Evolutionary conservation across 2,329 filamentous ascomycete species (phyloP).

Genomic region (Aspergillus phoenicis): DNA sequence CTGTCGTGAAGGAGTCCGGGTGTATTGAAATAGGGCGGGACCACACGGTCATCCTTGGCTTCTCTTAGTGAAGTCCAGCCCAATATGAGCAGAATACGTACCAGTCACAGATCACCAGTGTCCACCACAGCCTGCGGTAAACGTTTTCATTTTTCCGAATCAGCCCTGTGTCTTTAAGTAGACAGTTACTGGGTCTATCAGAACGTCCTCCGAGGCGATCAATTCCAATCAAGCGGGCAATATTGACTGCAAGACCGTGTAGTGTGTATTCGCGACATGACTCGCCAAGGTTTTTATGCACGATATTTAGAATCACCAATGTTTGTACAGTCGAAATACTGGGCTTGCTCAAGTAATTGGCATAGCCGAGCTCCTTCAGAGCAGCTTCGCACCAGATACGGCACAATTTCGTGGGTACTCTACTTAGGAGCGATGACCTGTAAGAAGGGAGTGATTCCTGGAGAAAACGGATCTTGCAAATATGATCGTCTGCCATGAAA

Average conservation of each 20-base stretch:
- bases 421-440: neutral
- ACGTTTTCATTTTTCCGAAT: neutral
- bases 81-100: neutral
- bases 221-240: neutral
- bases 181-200: neutral
- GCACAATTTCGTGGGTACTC: neutral
- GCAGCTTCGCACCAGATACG: conserved; percentile 3
- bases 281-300: conserved; percentile 5
- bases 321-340: conserved; percentile 5
- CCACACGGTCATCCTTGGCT: conserved; percentile 3
- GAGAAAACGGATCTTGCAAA: neutral
- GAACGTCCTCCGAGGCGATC: conserved; percentile 1
- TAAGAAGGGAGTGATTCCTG: neutral
- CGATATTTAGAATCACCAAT: neutral
- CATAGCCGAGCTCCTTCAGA: neutral
- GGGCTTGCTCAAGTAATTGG: neutral
- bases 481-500: neutral
- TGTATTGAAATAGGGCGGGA: conserved; percentile 4
- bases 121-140: conserved; percentile 2
- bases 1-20: neutral
- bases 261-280: conserved; percentile 2
- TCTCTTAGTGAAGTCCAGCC: neutral
- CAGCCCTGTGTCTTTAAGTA: neutral
- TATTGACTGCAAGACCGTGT: neutral
- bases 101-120: conserved; percentile 6